phyloP scores from a whole-genome alignment of 345 rosid genomes.

The Gossypium arboreum region DNA sequence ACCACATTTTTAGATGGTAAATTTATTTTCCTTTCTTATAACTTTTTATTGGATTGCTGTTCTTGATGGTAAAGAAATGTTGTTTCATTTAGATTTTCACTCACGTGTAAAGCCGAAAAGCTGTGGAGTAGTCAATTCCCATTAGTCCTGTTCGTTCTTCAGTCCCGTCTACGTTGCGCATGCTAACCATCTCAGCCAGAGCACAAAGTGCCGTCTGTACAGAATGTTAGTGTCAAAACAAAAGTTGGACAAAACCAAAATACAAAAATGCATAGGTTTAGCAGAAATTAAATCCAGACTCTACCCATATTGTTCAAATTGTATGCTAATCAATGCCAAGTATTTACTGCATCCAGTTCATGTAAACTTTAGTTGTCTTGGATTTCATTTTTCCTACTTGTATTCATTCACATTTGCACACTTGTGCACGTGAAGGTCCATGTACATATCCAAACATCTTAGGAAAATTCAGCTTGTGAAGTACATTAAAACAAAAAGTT shows the following conservation, averaged over 20 bases:
- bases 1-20: too few species aligned
- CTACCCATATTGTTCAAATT: too few species aligned
- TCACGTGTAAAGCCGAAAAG: slow-evolving; percentile 83
- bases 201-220: slow-evolving; percentile 73
- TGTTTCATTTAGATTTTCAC: slow-evolving; percentile 19
- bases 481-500: neutral
- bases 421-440: neutral
- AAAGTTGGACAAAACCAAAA: neutral
- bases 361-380: neutral
- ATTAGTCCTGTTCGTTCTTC: slow-evolving; percentile 55
- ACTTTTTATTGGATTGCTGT: too few species aligned
- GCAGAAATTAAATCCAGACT: neutral
- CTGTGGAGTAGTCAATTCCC: slow-evolving; percentile 76
- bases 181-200: slow-evolving; percentile 77
- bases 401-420: neutral
- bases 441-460: neutral
- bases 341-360: neutral
- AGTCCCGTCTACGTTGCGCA: slow-evolving; percentile 67
- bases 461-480: slow-evolving; percentile 4
- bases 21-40: too few species aligned
- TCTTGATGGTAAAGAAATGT: neutral
- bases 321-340: neutral
- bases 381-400: neutral
- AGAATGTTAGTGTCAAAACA: slow-evolving; percentile 10
- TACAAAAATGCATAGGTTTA: neutral